Evolutionary conservation across 2,329 filamentous ascomycete genomes (phyloP).

Genomic region (Phialophora expanda): DNA sequence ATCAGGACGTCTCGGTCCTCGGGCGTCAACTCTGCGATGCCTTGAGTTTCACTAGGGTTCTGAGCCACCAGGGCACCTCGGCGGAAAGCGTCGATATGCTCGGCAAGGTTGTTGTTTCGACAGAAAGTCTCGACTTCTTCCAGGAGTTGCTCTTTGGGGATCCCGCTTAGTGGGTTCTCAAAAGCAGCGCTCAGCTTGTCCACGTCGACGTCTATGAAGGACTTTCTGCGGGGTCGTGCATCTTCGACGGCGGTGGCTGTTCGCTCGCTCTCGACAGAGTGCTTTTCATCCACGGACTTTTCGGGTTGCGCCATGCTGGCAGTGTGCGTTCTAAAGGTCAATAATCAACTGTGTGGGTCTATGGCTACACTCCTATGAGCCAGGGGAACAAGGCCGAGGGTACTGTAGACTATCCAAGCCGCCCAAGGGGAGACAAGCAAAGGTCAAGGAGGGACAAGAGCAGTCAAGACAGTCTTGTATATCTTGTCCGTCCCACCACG

Average conservation of each 20-base stretch:
- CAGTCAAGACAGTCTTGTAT: constrained; percentile 23
- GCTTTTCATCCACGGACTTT: constrained; percentile 19
- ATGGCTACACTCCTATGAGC: not conserved
- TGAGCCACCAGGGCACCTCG: constrained; percentile 61
- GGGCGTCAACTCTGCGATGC: constrained; percentile 54
- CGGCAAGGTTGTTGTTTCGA: constrained; percentile 53
- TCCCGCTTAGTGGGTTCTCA: constrained; percentile 61
- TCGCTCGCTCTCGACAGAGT: constrained; percentile 20
- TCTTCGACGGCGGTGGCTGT: constrained; percentile 28
- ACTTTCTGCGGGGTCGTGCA: constrained; percentile 23
- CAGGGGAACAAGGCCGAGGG: not conserved
- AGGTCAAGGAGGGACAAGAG: constrained; percentile 17
- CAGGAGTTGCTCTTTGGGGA: constrained; percentile 60
- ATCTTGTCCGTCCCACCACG: constrained; percentile 11
- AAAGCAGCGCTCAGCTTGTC: constrained; percentile 48
- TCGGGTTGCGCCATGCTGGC: constrained; percentile 25
- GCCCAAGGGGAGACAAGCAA: constrained; percentile 12
- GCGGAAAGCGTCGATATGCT: constrained; percentile 56
- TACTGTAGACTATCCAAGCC: not conserved
- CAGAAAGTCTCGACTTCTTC: constrained; percentile 62
- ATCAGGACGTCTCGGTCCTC: constrained; percentile 51
- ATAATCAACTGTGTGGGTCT: not conserved
- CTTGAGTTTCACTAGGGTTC: constrained; percentile 55
- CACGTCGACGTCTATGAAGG: constrained; percentile 27
- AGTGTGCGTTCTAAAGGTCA: not conserved